Evolutionary conservation across 352 stramenopile species (phyloP).

Genomic region (Globisporangium abappressorium): DNA sequence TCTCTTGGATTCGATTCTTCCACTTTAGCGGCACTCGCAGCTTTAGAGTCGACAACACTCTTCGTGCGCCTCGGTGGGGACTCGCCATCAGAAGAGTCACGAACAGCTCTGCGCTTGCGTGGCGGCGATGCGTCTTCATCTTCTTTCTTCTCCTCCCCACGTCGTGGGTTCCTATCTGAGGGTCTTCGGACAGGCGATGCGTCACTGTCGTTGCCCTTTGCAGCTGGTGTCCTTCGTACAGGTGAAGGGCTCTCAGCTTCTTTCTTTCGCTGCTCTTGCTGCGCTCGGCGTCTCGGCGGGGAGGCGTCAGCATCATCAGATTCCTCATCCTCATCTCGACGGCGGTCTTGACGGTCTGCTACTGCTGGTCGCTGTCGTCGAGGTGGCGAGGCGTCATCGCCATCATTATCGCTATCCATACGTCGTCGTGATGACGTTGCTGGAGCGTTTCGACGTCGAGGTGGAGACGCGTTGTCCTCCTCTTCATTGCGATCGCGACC

Average conservation of each 20-base stretch:
- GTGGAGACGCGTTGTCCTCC: constrained; percentile 30
- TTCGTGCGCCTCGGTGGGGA: neutral
- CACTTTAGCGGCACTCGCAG: neutral
- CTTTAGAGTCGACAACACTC: neutral
- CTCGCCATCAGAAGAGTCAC: neutral
- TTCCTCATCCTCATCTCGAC: neutral
- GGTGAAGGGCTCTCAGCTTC: neutral
- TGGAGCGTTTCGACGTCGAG: constrained; percentile 16
- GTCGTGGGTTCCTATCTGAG: neutral
- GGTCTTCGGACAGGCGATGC: constrained; percentile 25
- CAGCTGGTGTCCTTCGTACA: neutral
- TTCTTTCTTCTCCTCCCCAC: constrained; percentile 5
- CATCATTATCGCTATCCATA: constrained; percentile 11
- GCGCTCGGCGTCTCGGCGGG: constrained; percentile 14
- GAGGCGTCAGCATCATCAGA: constrained; percentile 24
- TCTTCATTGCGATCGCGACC: neutral
- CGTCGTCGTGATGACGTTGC: neutral
- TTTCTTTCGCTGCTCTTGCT: neutral
- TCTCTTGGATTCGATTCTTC: neutral
- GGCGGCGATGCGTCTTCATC: constrained; percentile 23
- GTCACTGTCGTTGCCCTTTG: constrained; percentile 21
- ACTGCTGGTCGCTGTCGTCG: constrained; percentile 16
- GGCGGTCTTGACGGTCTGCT: neutral
- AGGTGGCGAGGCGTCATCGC: constrained; percentile 26
- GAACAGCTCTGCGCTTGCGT: constrained; percentile 8